phyloP scores from a whole-genome alignment of 345 rosid genomes.

The Rhodamnia argentea region DNA sequence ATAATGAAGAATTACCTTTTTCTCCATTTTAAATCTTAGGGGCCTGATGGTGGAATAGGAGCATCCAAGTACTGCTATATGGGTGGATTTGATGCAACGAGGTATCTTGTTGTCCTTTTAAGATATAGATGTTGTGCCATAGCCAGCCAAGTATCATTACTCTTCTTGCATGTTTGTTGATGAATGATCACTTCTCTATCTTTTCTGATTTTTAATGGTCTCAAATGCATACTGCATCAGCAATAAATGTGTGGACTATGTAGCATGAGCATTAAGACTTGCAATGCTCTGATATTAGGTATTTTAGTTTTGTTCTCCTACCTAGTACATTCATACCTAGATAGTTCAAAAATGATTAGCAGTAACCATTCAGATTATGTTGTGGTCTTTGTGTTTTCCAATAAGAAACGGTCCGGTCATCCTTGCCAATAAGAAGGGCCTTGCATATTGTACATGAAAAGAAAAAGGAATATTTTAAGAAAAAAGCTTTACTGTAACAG shows the following conservation, averaged over 20 bases:
- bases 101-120: slow-evolving; percentile 24
- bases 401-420: neutral
- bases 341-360: neutral
- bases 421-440: neutral
- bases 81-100: slow-evolving; percentile 98
- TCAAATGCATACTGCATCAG: neutral
- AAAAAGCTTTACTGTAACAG: neutral
- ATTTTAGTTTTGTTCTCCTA: neutral
- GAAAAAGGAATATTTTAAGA: neutral
- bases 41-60: slow-evolving; percentile 92
- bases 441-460: neutral
- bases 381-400: neutral
- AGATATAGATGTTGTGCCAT: neutral
- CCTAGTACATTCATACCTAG: neutral
- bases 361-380: neutral
- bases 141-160: neutral
- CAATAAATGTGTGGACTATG: neutral
- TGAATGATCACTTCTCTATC: neutral
- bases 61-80: slow-evolving; percentile 91
- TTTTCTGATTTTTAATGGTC: neutral
- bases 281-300: neutral
- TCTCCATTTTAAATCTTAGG: slow-evolving; percentile 21
- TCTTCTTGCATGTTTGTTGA: neutral
- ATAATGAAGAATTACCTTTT: neutral
- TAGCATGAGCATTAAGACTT: neutral